phyloP scores from a whole-genome alignment of 495 filamentous ascomycete genomes.

The Rhypophila decipiens region DNA sequence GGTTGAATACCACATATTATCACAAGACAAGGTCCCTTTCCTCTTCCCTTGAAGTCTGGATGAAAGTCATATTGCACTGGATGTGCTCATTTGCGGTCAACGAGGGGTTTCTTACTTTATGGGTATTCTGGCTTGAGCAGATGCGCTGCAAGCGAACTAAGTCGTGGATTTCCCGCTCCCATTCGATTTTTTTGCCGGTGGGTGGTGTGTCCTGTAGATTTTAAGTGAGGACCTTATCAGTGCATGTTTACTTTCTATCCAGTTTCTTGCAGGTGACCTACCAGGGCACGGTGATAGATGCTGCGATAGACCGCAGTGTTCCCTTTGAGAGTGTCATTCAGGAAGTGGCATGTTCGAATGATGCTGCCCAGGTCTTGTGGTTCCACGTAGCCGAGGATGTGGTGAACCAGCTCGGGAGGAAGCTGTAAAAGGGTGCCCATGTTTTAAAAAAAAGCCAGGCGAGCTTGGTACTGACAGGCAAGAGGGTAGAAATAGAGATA shows the following conservation, averaged over 20 bases:
- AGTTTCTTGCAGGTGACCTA: constrained; percentile 4
- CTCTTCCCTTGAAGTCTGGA: too few species aligned
- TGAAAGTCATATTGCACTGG: too few species aligned
- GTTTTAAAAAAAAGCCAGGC: background rate
- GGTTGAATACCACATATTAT: too few species aligned
- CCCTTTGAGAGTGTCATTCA: constrained; percentile 41
- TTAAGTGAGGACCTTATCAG: background rate
- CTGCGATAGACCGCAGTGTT: constrained; percentile 48
- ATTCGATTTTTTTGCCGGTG: constrained; percentile 33
- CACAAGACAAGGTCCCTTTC: too few species aligned
- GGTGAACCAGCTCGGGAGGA: constrained; percentile 52
- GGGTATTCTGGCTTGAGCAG: constrained; percentile 19
- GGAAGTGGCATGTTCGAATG: constrained; percentile 37
- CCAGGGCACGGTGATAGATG: constrained; percentile 44
- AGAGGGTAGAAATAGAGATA: background rate
- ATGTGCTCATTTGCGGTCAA: too few species aligned
- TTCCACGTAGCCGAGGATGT: constrained; percentile 48
- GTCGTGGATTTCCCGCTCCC: constrained; percentile 44
- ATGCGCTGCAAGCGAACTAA: constrained; percentile 42
- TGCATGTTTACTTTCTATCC: background rate
- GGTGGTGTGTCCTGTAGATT: constrained; percentile 33
- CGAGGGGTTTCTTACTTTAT: constrained; percentile 38
- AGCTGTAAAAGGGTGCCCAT: constrained; percentile 33
- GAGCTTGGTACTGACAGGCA: too few species aligned
- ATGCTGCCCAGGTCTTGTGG: constrained; percentile 45